Conservation (phyloP, 176 grass and related monocot genomes). For the Oropetium thomaeum region DNA sequence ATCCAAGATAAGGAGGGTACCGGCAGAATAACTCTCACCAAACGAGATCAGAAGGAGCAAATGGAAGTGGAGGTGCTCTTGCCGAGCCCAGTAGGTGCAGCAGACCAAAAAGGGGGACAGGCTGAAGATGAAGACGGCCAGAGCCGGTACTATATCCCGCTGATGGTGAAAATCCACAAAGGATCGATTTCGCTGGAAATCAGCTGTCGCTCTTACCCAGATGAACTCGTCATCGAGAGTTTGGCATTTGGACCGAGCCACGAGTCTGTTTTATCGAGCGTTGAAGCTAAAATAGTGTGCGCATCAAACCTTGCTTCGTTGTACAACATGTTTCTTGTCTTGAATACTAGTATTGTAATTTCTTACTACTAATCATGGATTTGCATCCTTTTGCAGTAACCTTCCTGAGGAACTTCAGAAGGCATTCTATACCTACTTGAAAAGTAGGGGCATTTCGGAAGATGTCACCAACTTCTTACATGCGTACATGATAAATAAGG, state of each 20-base stretch:
- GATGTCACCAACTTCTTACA: conserved; percentile 38
- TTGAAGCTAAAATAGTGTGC: conserved; percentile 31
- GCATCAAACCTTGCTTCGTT: not conserved
- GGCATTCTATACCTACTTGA: conserved; percentile 35
- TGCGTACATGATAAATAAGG: conserved; percentile 52
- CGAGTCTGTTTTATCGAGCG: conserved; percentile 9
- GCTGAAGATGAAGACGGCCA: not conserved
- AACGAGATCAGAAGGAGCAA: not conserved
- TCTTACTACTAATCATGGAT: conserved; percentile 16
- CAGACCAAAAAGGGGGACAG: not conserved
- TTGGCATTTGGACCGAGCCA: conserved; percentile 2
- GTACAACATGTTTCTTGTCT: not conserved
- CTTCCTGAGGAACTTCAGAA: conserved; percentile 33
- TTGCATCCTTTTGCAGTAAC: conserved; percentile 23
- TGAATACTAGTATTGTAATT: not conserved
- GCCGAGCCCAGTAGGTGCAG: not conserved
- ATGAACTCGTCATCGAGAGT: conserved; percentile 22
- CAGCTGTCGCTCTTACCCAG: conserved; percentile 38
- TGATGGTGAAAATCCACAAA: conserved; percentile 34
- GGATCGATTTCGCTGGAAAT: conserved; percentile 25
- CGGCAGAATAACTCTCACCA: conserved; percentile 21
- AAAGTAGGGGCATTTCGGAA: conserved; percentile 28
- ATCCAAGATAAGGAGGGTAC: conserved; percentile 46
- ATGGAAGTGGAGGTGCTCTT: conserved; percentile 40
- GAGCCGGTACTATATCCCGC: conserved; percentile 26